Base-by-base conservation (phyloP, 2,329 filamentous ascomycete species). In the Chrysosporium queenslandicum region DNA sequence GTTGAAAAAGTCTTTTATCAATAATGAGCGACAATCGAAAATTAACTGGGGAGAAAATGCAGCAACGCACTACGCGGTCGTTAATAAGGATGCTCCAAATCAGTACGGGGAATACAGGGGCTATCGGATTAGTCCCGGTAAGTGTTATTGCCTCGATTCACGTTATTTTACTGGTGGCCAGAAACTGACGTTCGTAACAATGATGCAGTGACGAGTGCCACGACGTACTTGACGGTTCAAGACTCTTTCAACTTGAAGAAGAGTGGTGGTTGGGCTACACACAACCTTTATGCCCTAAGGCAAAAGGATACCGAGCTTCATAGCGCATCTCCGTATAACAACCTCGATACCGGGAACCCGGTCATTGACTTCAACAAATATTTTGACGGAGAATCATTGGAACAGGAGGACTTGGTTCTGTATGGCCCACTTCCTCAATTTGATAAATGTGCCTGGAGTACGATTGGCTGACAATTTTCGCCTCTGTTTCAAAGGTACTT, bases 1-100 rank as follows among this genome's bases (percentile, higher is more conserved):
- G 41, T 66, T 72, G 11, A 62, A 61, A 4, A 70, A 70, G 53
- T 58, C 79, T 43, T 62, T 67, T 29, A 67, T 58, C 32, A 74
- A 79, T 56, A 67, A 72, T 18, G 61, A 71, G 12, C 57, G 67
- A 27, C 68, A 73, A 20, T 52, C 50, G n/a, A 46, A 47, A 12
- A 68, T 78, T 42, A 71, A 74, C 55, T 81, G 76, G 72, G 67
- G 66, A 4, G 42, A 61, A 37, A 80, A 80, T 57, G 64, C 66
- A 34, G 71, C 66, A 2, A 71, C 72, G 2, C 68, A 74, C 59
- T 75, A 75, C 54, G 60, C 71, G 0, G 68, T 81, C n/a, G 64
- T 80, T 36, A 81, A 80, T 57, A 70, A 66, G 30, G 73, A 75
- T 42, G 60, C 63, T 3, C 65, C 61, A 1, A 81, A 80, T 59